phyloP scores from a whole-genome alignment of 2,329 filamentous ascomycete species.

The Aspergillus thermomutatus region DNA sequence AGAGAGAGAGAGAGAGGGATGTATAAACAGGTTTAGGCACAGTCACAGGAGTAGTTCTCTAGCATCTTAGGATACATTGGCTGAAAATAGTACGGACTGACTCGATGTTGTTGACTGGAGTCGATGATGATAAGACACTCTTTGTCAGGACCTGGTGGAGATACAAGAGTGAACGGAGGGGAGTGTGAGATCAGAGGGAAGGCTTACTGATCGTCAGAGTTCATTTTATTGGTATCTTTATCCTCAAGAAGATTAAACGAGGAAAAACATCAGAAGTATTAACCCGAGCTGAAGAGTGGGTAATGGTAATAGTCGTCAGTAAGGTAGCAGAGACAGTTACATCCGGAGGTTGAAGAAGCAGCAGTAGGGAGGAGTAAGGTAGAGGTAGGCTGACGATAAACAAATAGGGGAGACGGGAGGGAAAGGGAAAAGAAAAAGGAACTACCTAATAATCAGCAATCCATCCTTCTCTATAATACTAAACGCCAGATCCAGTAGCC shows the following conservation, averaged over 20 bases:
- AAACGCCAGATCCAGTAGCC: neutral
- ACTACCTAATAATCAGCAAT: conserved; percentile 1
- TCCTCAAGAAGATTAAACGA: neutral
- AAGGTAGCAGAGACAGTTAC: conserved; percentile 4
- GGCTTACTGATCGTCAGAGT: conserved; percentile 20
- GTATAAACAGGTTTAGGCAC: conserved; percentile 24
- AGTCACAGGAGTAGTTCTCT: conserved; percentile 18
- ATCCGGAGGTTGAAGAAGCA: conserved; percentile 22
- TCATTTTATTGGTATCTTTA: conserved; percentile 11
- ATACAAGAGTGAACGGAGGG: conserved; percentile 9
- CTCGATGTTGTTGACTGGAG: conserved; percentile 15
- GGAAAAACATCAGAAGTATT: neutral
- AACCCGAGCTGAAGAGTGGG: neutral
- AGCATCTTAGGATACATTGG: conserved; percentile 19
- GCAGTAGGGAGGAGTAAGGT: neutral
- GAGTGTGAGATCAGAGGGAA: conserved; percentile 8
- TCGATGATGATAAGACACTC: conserved; percentile 15
- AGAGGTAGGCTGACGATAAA: conserved; percentile 1
- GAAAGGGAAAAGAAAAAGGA: conserved; percentile 6
- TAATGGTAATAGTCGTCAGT: neutral
- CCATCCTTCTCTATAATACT: neutral
- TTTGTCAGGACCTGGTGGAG: conserved; percentile 14
- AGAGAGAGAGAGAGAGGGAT: conserved; percentile 3
- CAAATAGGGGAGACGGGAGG: conserved; percentile 2
- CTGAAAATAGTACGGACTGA: conserved; percentile 18